Base-by-base conservation (phyloP, 805 yeast species). In the Yamadazyma philogaea region DNA sequence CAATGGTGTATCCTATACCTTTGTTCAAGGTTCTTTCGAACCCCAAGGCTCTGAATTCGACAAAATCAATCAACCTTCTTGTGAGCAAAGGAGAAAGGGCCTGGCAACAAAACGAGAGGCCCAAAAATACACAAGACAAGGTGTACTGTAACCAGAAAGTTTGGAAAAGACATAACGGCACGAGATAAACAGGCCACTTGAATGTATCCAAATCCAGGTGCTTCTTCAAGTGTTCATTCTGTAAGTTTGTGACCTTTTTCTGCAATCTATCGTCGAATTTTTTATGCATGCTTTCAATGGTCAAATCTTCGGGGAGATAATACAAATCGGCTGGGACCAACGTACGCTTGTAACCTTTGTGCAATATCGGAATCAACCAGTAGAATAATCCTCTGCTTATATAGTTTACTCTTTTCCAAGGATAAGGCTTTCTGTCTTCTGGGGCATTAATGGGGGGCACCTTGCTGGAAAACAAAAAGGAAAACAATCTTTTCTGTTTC, bases 1-100 rank as follows among this genome's bases (percentile, higher is more conserved):
- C 95, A 37, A 88, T 64, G 7, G 90, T 83, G 51, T 78, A 84
- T 7, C 93, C 96, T 15, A 85, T 70, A 45, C 96, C 96, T 32
- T 63, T 67, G 26, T 80, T 82, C 43, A 68, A 63, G 7, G 67
- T 59, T 19, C 61, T 50, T 8, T 64, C 62, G 11, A 72, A 60
- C 6, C 77, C 76, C 19, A 60, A 55, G 16, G 44, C 46, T 39
- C 74, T 72, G 37, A 57, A 55, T 49, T 75, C 79, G n/a, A 86
- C 85, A 51, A 77, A 85, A 33, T 68, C 68, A 47, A 87, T 84
- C 44, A 88, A 66, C 28, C 75, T 70, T 57, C 80, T 77, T 3
- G 87, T 78, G 8, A 87, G 58, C 49, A 87, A 66, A 1, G 96
- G 90, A 28, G 81, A 78, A 22, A 81, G 63, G 1, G 85, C 79